Percentiles rank a stretch among this genome's conserved stretches.
phyloP scores from a whole-genome alignment of 2,329 filamentous ascomycete species.

The Phaeosphaeria sp. region DNA sequence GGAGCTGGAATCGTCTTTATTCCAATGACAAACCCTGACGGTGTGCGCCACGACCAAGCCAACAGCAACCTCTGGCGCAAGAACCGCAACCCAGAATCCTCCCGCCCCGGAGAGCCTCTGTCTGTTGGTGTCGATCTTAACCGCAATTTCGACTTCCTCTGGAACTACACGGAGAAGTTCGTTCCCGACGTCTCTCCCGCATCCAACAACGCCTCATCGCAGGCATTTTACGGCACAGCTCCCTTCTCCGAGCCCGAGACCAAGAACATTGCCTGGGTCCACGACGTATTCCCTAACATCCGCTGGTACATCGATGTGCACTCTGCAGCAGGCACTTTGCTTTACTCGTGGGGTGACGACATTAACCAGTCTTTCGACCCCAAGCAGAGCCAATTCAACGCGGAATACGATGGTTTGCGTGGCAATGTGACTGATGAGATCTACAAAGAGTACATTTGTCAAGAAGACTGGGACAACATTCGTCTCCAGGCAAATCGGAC shows the following conservation, averaged over 20 bases:
- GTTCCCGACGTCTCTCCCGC: constrained; percentile 47
- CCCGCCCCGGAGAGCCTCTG: constrained; percentile 15
- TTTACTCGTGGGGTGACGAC: constrained; percentile 67
- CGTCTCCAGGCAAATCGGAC: constrained; percentile 40
- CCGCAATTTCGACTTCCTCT: constrained; percentile 60
- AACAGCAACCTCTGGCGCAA: constrained; percentile 44
- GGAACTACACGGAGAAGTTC: constrained; percentile 60
- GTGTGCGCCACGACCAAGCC: constrained; percentile 38
- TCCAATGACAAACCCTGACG: constrained; percentile 41
- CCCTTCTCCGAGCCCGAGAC: constrained; percentile 66
- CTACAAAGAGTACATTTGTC: constrained; percentile 52
- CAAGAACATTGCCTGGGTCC: constrained; percentile 59
- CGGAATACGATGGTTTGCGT: constrained; percentile 59
- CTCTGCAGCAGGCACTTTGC: constrained; percentile 60
- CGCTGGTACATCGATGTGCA: constrained; percentile 67
- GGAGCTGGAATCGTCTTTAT: constrained; percentile 62
- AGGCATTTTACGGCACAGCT: constrained; percentile 60
- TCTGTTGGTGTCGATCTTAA: constrained; percentile 41
- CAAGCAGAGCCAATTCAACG: constrained; percentile 60
- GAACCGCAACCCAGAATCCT: constrained; percentile 49
- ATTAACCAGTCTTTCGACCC: constrained; percentile 57
- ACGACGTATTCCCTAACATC: constrained; percentile 58
- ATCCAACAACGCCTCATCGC: constrained; percentile 51
- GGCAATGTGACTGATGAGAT: constrained; percentile 60
- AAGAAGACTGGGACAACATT: constrained; percentile 44